phyloP scores from a whole-genome alignment of 257 asterid genomes.

The Buddleja alternifolia region DNA sequence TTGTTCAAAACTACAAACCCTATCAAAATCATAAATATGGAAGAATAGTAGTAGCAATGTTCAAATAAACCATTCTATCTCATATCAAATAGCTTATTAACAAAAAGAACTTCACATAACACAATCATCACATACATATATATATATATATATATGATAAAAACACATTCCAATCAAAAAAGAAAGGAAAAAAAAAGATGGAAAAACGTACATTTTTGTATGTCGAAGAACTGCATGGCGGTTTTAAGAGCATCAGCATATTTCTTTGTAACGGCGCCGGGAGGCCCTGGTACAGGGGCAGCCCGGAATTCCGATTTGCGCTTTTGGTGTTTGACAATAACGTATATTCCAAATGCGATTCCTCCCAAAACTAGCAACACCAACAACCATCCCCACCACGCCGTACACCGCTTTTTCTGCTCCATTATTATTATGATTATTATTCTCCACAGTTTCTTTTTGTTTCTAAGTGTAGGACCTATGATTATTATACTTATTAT shows the following conservation, averaged over 20 bases:
- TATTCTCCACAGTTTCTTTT: no score
- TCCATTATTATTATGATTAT: slow-evolving; percentile 53
- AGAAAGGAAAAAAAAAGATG: not conserved
- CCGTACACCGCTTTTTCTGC: slow-evolving; percentile 42
- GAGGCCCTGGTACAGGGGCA: slow-evolving; percentile 63
- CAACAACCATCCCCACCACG: slow-evolving; percentile 67
- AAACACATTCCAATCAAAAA: not conserved
- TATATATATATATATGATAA: no score
- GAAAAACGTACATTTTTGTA: slow-evolving; percentile 64
- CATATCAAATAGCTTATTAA: no score
- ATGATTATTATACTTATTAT: no score
- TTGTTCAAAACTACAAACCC: no score
- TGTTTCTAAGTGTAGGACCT: no score
- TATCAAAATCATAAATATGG: no score
- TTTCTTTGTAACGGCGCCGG: slow-evolving; percentile 51
- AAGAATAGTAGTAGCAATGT: no score
- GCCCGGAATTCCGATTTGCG: slow-evolving; percentile 34
- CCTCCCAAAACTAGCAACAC: slow-evolving; percentile 51
- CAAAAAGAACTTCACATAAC: no score
- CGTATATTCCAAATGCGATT: slow-evolving; percentile 41
- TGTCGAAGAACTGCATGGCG: slow-evolving; percentile 84
- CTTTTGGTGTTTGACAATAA: slow-evolving; percentile 35
- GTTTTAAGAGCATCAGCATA: slow-evolving; percentile 67
- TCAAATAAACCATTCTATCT: no score
- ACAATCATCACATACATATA: no score